Evolutionary conservation across 2,329 filamentous ascomycete species (phyloP), one percentile per base, ranked within the genome.

Genomic region (Claviceps sp.): DNA sequence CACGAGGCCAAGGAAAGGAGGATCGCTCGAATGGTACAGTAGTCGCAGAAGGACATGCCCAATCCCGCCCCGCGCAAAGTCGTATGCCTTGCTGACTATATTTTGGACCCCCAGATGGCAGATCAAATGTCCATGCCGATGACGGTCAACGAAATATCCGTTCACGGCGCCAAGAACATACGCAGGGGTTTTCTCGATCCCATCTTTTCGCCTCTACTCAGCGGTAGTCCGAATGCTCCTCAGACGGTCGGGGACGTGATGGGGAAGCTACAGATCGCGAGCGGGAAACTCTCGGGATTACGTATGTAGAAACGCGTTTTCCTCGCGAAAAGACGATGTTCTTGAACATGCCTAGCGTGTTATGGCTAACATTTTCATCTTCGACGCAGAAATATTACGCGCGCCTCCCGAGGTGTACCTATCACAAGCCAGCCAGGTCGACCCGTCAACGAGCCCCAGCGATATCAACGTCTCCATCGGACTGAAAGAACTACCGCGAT

Each of bases 41-140:
- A 14, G 10, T 8, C n/a, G 5, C 10, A 16, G 26, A 46, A n/a
- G 17, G 44, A 26, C 8, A 7, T 40, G 17, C 16, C 30, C 14
- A 19, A 17, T 16, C 14, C 22, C 10, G 10, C 10, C 30, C 30
- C 30, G 30, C 30, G 30, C 30, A 34, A 34, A 34, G 10, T 34
- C 30, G 10, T 34, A 30, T 30, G 30, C 3, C 30, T 11, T 34
- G 8, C 30, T 34, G 30, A 34, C 30, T 34, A 34, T 34, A 11
- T 11, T 11, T 11, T 34, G 30, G 24, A 4, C 30, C 10, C 7
- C 3, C 51, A 70, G 68, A 63, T 70, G 57, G 59, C 82, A 58
- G 80, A 86, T 68, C 95, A 97, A 67, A 84, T 85, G 58, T 87
- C 87, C 44, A 80, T 93, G 53, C 91, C 93, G 42, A 87, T 93